Evolutionary conservation across 2,329 filamentous ascomycete species (phyloP).

Genomic region (Stachybotrys echinatus): DNA sequence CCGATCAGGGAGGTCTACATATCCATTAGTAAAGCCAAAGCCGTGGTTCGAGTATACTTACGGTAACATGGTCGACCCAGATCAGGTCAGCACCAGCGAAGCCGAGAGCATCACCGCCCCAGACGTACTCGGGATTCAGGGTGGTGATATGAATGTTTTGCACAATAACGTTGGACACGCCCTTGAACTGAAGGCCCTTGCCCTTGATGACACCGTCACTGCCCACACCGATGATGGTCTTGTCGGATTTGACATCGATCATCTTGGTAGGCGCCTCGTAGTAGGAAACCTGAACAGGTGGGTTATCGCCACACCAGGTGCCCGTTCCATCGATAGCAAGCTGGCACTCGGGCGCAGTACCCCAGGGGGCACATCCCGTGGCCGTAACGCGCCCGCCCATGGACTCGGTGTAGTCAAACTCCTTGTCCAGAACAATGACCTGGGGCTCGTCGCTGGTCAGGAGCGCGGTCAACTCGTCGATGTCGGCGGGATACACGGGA

Average conservation of each 20-base stretch:
- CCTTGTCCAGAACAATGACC: conserved; percentile 25
- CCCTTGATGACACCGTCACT: conserved; percentile 30
- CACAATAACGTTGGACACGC: conserved; percentile 25
- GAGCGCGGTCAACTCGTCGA: conserved; percentile 26
- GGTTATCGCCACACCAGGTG: conserved; percentile 3
- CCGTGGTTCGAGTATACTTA: background rate
- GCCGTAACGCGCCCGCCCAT: conserved; percentile 9
- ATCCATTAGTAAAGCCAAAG: background rate
- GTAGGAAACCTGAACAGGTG: conserved; percentile 4
- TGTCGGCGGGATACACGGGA: conserved; percentile 31
- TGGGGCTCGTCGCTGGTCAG: conserved; percentile 11
- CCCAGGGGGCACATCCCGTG: conserved; percentile 12
- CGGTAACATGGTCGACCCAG: conserved; percentile 1
- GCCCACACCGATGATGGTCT: conserved; percentile 30
- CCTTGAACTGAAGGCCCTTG: conserved; percentile 29
- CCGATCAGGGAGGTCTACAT: background rate
- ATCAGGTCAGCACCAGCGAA: conserved; percentile 18
- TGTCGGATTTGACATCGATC: conserved; percentile 16
- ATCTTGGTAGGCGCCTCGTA: conserved; percentile 5
- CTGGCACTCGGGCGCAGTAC: conserved; percentile 9
- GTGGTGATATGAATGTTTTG: conserved; percentile 25
- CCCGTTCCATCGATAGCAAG: conserved; percentile 6
- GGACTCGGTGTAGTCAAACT: conserved; percentile 14
- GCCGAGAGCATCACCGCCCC: conserved; percentile 28
- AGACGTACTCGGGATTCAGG: conserved; percentile 26